Base-by-base conservation (phyloP, 1,284 basidiomycete species). In the Ceratobasidium sp. region DNA sequence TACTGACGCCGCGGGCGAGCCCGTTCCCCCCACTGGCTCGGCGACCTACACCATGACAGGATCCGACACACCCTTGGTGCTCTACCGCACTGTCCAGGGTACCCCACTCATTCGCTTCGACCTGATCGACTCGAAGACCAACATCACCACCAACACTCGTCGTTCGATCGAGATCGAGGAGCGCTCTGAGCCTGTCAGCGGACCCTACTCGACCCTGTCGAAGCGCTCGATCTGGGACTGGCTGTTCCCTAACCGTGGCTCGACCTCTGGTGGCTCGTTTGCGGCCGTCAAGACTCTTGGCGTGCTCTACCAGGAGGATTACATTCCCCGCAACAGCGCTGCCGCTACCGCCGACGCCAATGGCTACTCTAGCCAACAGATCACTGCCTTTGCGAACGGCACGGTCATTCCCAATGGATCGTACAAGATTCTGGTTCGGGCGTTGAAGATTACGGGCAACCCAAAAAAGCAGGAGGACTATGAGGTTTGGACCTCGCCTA, bases 71-170 rank as follows among this genome's bases (percentile, higher is more conserved):
- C 73, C 70, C 15, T 25, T 31, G 3, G 34, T 72, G n/a, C 4
- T 68, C 29, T 73, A 73, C 43, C 75, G 79, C 22, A 73, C 76
- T 4, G 75, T 74, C 22, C 76, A 75, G 3, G 80, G 80, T 17
- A 76, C 79, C 6, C 75, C 77, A 1, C 70, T 73, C 5, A 34
- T 80, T 8, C 70, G 73, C 52, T 73, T 79, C 64, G 79, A 80
- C 67, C 74, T 81, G 25, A 74, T 81, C 29, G 60, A 65, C 7
- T 73, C 77, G 22, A 73, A 77, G 60, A 70, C 76, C 13, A 25
- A 29, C 17, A 6, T 54, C 40, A 13, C 67, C 40, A 38, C 58
- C 10, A 29, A 49, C 47, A 15, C 6, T 10, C 47, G 47, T 27
- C 47, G 47, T 25, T 50, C 52, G 10, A 52, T 52, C 32, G 27